Conservation (phyloP, 2,329 filamentous ascomycete species). For the Eutypa lata region DNA sequence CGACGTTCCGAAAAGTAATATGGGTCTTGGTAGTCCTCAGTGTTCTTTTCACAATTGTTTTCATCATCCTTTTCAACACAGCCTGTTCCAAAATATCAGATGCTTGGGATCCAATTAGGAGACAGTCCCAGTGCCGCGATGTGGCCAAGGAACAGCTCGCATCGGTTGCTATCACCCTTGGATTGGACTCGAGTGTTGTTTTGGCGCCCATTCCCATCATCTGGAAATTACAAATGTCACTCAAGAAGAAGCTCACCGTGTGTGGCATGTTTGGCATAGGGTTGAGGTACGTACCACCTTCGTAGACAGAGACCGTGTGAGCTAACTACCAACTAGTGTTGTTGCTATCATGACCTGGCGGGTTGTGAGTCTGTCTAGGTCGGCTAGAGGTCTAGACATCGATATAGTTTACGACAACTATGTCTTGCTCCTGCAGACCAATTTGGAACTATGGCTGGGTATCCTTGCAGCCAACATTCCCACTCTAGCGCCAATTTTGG, state of each 20-base stretch:
- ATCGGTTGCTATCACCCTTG: slow-evolving; percentile 2
- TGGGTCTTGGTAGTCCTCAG: slow-evolving; percentile 2
- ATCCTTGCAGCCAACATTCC: slow-evolving; percentile 6
- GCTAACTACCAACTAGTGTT: background rate
- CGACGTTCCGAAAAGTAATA: background rate
- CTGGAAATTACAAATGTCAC: slow-evolving; percentile 5
- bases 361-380: no score
- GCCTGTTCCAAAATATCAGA: slow-evolving; percentile 3
- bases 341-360: slow-evolving; percentile 5
- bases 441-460: slow-evolving; percentile 4
- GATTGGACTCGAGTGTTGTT: slow-evolving; percentile 2
- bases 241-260: slow-evolving; percentile 4
- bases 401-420: slow-evolving; percentile 1
- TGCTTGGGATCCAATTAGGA: slow-evolving; percentile 5
- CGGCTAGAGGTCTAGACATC: no score
- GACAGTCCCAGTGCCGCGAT: no score
- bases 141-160: slow-evolving; percentile 1
- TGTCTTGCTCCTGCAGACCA: background rate
- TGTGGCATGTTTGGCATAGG: slow-evolving; percentile 5
- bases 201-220: slow-evolving; percentile 3
- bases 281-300: slow-evolving; percentile 1
- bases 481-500: slow-evolving; percentile 1
- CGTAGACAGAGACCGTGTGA: background rate
- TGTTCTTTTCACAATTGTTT: background rate
- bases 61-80: slow-evolving; percentile 5